Base-by-base conservation (phyloP, 2,329 filamentous ascomycete genomes). In the Alternaria sp. region DNA sequence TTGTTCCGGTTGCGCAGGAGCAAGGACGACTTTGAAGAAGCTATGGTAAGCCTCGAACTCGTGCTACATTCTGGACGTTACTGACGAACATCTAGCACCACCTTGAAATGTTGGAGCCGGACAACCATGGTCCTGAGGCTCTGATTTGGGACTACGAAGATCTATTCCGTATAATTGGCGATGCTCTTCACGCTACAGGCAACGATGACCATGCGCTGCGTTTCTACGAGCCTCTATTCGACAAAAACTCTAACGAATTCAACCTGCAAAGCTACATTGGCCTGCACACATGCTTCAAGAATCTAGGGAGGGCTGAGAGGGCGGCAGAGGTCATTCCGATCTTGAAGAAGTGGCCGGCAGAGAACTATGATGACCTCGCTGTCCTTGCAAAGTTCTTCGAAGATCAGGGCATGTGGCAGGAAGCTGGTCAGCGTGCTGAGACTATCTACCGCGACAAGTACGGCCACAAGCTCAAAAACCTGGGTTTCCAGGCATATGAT, bases 351-450 rank as follows among this genome's bases (percentile, higher is more conserved):
- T 85, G 88, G 60, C 91, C 96, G 63, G 82, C 88, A 44, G 83
- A 87, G 41, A 89, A 90, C 59, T 88, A 94, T 48, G 89, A 93
- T 63, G 91, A 92, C 39, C 89, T 92, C 39, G 88, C 91, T 30
- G 88, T 92, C 69, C 83, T 97, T 9, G 92, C 92, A 12, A 93
- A 91, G 70, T 87, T 97, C 77, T 97, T 96, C 72, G 92, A 96
- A 75, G 74, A 76, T 62, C 64, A 88, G 85, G 64, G 86, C 86
- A 44, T 89, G 89, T 63, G 87, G 90, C 79, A 88, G 86, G 73
- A 75, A 48, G 75, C 76, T 36, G 67, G 70, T 58, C 62, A 71
- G 39, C 70, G 73, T 51, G 76, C 68, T 22, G 90, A 93, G 70
- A 88, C 92, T 70, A 93, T 93, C 1, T 87, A 93, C 59, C 88